These are phyloP conservation scores for Leccinum rimulosum DNA, from an alignment of 768 basidiomycete species.

Conservation along the genomic window DNA sequence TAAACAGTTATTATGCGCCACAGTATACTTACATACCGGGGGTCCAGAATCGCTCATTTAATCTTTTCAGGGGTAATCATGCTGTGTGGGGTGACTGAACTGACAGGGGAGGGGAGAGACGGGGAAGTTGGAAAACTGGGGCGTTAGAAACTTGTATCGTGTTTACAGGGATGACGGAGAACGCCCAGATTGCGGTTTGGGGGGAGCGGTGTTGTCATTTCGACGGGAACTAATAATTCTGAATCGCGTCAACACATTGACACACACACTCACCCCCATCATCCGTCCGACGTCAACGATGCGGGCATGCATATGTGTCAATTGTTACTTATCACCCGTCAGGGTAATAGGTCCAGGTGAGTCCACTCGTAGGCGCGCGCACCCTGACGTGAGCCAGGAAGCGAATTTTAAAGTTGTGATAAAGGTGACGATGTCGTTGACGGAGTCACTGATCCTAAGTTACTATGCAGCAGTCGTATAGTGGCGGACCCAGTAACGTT, in stretches of 20 bases:
- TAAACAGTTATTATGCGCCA: background rate
- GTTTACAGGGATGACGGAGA: background rate
- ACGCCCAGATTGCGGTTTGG: background rate
- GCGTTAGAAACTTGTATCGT: background rate
- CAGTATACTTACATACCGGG: background rate
- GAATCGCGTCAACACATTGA: background rate
- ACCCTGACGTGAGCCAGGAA: background rate
- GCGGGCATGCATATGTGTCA: background rate
- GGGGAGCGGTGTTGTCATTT: background rate
- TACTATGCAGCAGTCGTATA: background rate
- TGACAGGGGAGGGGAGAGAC: too few relatives aligned
- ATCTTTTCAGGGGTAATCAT: background rate
- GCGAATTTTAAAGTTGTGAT: constrained; percentile 1
- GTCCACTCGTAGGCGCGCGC: background rate
- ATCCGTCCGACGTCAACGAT: background rate
- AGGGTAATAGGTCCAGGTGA: background rate
- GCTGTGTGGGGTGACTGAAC: too few relatives aligned
- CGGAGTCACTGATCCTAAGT: background rate
- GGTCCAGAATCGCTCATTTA: too few relatives aligned
- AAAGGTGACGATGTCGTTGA: background rate
- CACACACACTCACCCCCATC: background rate
- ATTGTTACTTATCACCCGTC: background rate
- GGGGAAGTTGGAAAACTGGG: background rate
- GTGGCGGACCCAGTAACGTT: background rate
- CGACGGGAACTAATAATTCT: background rate